A percentile compares a stretch with the other conserved stretches of the same genome.
phyloP scores from a whole-genome alignment of 2,329 filamentous ascomycete species.

The Ceratocystis diversiconidia region DNA sequence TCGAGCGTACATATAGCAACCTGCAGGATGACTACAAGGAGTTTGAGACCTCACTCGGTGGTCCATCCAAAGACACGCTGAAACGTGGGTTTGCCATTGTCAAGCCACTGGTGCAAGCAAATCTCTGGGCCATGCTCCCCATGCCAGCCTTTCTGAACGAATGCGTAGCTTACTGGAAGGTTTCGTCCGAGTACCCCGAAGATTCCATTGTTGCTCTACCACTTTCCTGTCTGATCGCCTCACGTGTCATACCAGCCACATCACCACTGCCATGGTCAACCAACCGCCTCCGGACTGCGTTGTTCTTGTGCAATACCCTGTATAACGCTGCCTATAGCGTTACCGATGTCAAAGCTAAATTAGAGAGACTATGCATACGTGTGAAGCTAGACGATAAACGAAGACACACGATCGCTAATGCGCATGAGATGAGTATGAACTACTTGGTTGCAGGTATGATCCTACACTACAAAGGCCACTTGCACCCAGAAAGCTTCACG shows the following conservation, averaged over 20 bases:
- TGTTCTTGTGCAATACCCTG: slow-evolving; percentile 39
- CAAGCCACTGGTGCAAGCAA: slow-evolving; percentile 25
- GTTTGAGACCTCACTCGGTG: not conserved
- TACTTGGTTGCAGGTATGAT: slow-evolving; percentile 21
- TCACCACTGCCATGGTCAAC: slow-evolving; percentile 37
- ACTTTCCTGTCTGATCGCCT: slow-evolving; percentile 34
- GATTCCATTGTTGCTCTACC: slow-evolving; percentile 28
- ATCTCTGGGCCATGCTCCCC: slow-evolving; percentile 18
- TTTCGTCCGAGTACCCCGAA: slow-evolving; percentile 1
- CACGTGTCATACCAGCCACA: slow-evolving; percentile 36
- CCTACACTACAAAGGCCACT: slow-evolving; percentile 26
- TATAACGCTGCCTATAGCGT: slow-evolving; percentile 34
- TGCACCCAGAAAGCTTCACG: slow-evolving; percentile 26
- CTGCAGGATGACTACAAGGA: slow-evolving; percentile 10
- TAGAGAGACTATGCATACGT: slow-evolving; percentile 9
- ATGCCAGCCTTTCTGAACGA: slow-evolving; percentile 18
- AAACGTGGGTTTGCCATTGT: slow-evolving; percentile 28
- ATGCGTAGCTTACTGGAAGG: slow-evolving; percentile 17
- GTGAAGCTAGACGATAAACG: slow-evolving; percentile 21
- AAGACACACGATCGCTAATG: not conserved
- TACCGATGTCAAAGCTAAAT: slow-evolving; percentile 15
- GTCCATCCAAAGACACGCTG: slow-evolving; percentile 22
- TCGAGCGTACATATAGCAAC: slow-evolving; percentile 9
- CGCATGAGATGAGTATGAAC: slow-evolving; percentile 30
- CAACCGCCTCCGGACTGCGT: slow-evolving; percentile 36